These are phyloP conservation scores for Cymbomonas tetramitiformis DNA, from an alignment of 139 green algal genomes.

Conservation along the genomic window DNA sequence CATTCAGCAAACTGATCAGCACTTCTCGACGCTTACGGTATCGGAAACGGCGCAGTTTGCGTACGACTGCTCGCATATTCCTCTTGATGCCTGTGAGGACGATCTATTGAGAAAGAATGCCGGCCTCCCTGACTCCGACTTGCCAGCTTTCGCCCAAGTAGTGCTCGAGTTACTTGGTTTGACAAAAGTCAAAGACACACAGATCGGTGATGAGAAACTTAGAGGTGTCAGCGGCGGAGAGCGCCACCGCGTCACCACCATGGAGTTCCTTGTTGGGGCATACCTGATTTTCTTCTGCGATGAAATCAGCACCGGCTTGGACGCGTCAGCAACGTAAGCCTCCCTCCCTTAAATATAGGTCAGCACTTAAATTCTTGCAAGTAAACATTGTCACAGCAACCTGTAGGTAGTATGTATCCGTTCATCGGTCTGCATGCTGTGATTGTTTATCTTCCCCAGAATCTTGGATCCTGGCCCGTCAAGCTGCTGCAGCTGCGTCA, in stretches of 20 bases:
- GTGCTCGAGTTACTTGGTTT: constrained; percentile 40
- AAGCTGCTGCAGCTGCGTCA: too few relatives aligned
- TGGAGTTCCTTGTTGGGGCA: constrained; percentile 42
- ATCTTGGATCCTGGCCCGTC: too few relatives aligned
- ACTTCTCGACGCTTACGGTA: constrained; percentile 41
- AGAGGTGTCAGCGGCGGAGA: constrained; percentile 53
- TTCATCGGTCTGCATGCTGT: too few relatives aligned
- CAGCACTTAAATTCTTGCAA: too few relatives aligned
- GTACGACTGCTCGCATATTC: constrained; percentile 28
- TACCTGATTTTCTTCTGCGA: constrained; percentile 36
- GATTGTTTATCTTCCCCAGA: too few relatives aligned
- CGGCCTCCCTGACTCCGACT: too few relatives aligned
- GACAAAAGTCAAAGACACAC: constrained; percentile 37
- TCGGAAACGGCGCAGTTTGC: constrained; percentile 61
- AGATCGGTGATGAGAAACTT: constrained; percentile 47
- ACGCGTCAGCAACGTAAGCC: constrained; percentile 57
- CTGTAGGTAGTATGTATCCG: too few relatives aligned
- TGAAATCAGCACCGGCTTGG: constrained; percentile 44
- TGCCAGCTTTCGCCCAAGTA: too few relatives aligned
- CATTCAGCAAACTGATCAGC: constrained; percentile 38
- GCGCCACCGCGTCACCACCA: constrained; percentile 48
- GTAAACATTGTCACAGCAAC: too few relatives aligned
- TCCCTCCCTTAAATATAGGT: too few relatives aligned
- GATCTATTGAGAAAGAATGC: constrained; percentile 21
- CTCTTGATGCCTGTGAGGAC: constrained; percentile 6